Base-by-base conservation (phyloP, 176 grass and related monocot species). In the Themeda triandra region DNA sequence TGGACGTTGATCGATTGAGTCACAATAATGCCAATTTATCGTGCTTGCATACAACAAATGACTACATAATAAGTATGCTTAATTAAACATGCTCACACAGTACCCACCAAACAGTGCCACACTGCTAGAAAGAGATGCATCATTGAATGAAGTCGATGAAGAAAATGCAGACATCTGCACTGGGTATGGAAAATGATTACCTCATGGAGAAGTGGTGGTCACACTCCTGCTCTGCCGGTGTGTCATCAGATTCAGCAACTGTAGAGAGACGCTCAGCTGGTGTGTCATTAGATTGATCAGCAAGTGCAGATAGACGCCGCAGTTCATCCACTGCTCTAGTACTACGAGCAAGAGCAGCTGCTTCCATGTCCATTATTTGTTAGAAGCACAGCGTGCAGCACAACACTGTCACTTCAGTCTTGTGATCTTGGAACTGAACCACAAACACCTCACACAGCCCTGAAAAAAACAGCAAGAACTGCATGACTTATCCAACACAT, bases 191-290 rank as follows among this genome's bases (percentile, higher is more conserved):
- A 27, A 76, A 85, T 74, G 28, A 37, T 86, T 92, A 97, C 94
- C 92, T 92, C 25, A 97, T 79, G 73, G 92, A 94, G 84, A 97
- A 97, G 88, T 94, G 94, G 32, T 97, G 94, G 32, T 85, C 45
- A 27, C 94, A 97, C 23, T 78, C 69, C 54, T 88, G 79, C 75
- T 37, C 78, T 28, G 74, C 70, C 32, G 40, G 25, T 37, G 72
- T 66, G 44, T 46, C 70, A 77, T 25, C 86, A 79, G 39, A 68
- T 76, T 85, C 68, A 82, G 66, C 27, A n/a, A 37, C n/a, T 60
- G n/a, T 60, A 60, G 56, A 60, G 11, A 59, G 54, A 11, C 54
- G 79, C 82, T 36, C 75, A 33, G 64, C 70, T 45, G 48, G 30
- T 53, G 72, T 60, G 31, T 63, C 74, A 80, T 23, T 81, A 75